These are phyloP conservation scores for Rutstroemia sp. DNA, from an alignment of 2,329 filamentous ascomycete species.

Conservation along the genomic window DNA sequence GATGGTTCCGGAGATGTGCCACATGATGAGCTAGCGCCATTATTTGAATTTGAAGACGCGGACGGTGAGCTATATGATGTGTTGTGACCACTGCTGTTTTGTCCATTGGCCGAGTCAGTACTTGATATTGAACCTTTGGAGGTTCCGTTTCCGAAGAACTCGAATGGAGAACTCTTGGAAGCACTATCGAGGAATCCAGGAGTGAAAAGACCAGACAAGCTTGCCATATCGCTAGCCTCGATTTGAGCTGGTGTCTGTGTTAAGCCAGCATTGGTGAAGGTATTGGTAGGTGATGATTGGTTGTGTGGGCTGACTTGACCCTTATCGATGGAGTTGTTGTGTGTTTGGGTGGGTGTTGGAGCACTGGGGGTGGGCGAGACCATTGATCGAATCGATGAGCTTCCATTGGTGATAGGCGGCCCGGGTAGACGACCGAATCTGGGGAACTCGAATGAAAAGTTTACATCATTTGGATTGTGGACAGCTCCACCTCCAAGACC, in stretches of 20 bases:
- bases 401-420: conserved; percentile 24
- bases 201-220: conserved; percentile 52
- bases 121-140: conserved; percentile 39
- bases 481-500: conserved; percentile 40
- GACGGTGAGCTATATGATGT: conserved; percentile 59
- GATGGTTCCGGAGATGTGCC: conserved; percentile 72
- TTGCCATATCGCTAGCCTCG: conserved; percentile 38
- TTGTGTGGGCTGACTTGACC: conserved; percentile 22
- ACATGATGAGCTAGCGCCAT: conserved; percentile 57
- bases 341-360: background rate
- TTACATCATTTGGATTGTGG: conserved; percentile 62
- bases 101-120: conserved; percentile 24
- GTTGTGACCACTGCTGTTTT: conserved; percentile 33
- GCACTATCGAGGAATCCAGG: conserved; percentile 43
- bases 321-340: conserved; percentile 19
- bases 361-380: conserved; percentile 17
- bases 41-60: conserved; percentile 52
- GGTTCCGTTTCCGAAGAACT: conserved; percentile 35
- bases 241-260: conserved; percentile 18
- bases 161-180: conserved; percentile 33
- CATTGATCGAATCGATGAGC: conserved; percentile 15
- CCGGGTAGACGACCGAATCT: conserved; percentile 73
- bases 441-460: conserved; percentile 94
- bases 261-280: conserved; percentile 23
- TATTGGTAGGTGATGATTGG: conserved; percentile 28